These are phyloP conservation scores for Talaromyces stipitatus DNA, from an alignment of 495 filamentous ascomycete genomes.

Conservation along the genomic window DNA sequence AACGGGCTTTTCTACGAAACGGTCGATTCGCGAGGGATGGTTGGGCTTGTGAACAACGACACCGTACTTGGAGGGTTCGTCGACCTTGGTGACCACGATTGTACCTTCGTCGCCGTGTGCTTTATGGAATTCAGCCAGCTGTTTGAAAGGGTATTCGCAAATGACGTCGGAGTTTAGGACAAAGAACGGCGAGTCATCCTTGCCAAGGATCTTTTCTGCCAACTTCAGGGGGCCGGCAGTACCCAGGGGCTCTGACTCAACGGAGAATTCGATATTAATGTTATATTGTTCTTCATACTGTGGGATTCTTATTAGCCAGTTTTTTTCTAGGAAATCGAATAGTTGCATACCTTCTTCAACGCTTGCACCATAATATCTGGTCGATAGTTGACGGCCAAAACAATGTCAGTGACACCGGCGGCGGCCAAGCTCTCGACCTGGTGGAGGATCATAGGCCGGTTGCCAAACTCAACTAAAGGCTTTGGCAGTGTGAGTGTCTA, in stretches of 20 bases:
- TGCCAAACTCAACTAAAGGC: constrained; percentile 94
- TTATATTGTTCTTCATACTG: constrained; percentile 90
- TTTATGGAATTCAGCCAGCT: constrained; percentile 85
- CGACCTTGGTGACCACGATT: constrained; percentile 98
- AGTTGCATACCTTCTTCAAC: constrained; percentile 51
- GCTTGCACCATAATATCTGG: constrained; percentile 87
- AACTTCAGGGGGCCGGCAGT: constrained; percentile 96
- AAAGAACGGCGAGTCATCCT: constrained; percentile 93
- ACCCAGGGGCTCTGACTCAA: constrained; percentile 91
- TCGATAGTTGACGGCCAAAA: constrained; percentile 96
- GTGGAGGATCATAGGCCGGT: constrained; percentile 98
- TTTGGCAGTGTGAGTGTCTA: constrained; percentile 96
- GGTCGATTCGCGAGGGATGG: constrained; percentile 88
- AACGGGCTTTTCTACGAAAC: constrained; percentile 99
- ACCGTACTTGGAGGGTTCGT: constrained; percentile 98
- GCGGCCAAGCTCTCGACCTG: constrained; percentile 93
- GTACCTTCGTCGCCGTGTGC: constrained; percentile 91
- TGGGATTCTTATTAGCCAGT: background rate
- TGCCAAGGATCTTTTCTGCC: constrained; percentile 85
- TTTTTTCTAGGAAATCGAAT: background rate
- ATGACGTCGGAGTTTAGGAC: constrained; percentile 99
- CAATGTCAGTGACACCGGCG: constrained; percentile 95
- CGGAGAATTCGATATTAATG: constrained; percentile 91
- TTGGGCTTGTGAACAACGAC: constrained; percentile 96
- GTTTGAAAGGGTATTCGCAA: constrained; percentile 93